Evolutionary conservation across 2,329 filamentous ascomycete genomes (phyloP).

Genomic region (Phialophora tarda): DNA sequence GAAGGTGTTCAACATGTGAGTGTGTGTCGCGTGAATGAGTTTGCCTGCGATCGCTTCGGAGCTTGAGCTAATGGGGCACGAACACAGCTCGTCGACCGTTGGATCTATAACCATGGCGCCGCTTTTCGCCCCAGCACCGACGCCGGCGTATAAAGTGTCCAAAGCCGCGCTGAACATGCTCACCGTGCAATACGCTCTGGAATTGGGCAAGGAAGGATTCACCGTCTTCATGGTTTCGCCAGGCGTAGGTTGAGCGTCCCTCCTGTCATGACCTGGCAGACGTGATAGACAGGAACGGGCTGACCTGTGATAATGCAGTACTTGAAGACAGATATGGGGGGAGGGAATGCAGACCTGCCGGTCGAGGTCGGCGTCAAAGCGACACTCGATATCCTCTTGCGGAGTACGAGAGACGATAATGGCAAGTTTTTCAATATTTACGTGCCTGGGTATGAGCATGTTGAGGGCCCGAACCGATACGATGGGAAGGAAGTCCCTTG

Average conservation of each 20-base stretch:
- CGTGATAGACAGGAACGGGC: slow-evolving; percentile 17
- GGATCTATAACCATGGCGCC: slow-evolving; percentile 49
- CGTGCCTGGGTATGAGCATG: slow-evolving; percentile 48
- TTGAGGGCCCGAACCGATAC: slow-evolving; percentile 46
- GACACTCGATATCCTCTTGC: slow-evolving; percentile 54
- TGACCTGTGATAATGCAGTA: slow-evolving; percentile 45
- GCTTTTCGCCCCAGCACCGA: slow-evolving; percentile 36
- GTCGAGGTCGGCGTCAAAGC: slow-evolving; percentile 49
- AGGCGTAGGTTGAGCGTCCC: slow-evolving; percentile 48
- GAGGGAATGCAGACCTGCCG: slow-evolving; percentile 49
- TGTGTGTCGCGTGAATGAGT: slow-evolving; percentile 39
- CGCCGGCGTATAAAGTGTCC: slow-evolving; percentile 52
- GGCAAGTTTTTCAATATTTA: slow-evolving; percentile 57
- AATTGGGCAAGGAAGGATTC: slow-evolving; percentile 50
- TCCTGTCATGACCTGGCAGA: background rate
- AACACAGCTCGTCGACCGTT: slow-evolving; percentile 46
- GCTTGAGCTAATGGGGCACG: background rate
- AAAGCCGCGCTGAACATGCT: slow-evolving; percentile 58
- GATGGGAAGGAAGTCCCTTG: slow-evolving; percentile 46
- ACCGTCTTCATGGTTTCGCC: slow-evolving; percentile 52
- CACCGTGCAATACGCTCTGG: slow-evolving; percentile 52
- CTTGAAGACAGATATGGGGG: slow-evolving; percentile 54
- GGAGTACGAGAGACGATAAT: slow-evolving; percentile 47
- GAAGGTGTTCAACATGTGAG: slow-evolving; percentile 52
- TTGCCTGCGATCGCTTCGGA: background rate